These are phyloP conservation scores for Gastrodia elata DNA, from an alignment of 106 monocot genomes.

Conservation along the genomic window DNA sequence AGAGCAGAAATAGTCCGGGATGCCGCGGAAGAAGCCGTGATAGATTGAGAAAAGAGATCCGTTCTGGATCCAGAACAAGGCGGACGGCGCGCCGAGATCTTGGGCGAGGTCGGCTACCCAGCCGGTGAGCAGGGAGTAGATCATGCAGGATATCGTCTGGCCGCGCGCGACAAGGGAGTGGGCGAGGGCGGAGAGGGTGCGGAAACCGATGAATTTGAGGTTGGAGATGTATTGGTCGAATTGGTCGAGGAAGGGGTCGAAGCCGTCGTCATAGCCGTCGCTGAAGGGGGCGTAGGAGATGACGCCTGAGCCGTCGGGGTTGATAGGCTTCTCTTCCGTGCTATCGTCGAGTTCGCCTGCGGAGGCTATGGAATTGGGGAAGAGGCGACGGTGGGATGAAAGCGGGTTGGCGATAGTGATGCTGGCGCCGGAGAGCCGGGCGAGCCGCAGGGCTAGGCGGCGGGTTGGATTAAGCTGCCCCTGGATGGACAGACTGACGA, in stretches of 20 bases:
- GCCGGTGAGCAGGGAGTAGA: conserved; percentile 30
- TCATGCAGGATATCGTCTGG: conserved; percentile 34
- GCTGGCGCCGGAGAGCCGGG: conserved; percentile 16
- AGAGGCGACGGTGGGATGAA: conserved; percentile 48
- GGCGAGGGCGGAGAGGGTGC: conserved; percentile 13
- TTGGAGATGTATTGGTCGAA: conserved; percentile 6
- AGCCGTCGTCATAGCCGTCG: conserved; percentile 45
- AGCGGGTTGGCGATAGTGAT: conserved; percentile 60
- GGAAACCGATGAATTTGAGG: conserved; percentile 8
- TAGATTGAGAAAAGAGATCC: conserved; percentile 47
- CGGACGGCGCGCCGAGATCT: conserved; percentile 28
- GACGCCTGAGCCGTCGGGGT: conserved; percentile 13
- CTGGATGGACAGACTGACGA: conserved; percentile 25
- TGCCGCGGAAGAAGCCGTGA: conserved; percentile 51
- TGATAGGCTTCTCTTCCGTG: neutral
- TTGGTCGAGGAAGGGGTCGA: neutral
- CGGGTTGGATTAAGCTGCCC: conserved; percentile 57
- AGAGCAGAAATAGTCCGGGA: conserved; percentile 20
- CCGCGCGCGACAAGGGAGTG: conserved; percentile 14
- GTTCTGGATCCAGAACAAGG: conserved; percentile 64
- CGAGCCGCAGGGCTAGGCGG: conserved; percentile 38
- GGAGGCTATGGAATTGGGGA: conserved; percentile 11
- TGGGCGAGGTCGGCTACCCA: conserved; percentile 49
- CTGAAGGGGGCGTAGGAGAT: conserved; percentile 46
- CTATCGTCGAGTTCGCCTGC: conserved; percentile 4